Conservation (phyloP, 331 rosid genomes). For the Quercus lobata region DNA sequence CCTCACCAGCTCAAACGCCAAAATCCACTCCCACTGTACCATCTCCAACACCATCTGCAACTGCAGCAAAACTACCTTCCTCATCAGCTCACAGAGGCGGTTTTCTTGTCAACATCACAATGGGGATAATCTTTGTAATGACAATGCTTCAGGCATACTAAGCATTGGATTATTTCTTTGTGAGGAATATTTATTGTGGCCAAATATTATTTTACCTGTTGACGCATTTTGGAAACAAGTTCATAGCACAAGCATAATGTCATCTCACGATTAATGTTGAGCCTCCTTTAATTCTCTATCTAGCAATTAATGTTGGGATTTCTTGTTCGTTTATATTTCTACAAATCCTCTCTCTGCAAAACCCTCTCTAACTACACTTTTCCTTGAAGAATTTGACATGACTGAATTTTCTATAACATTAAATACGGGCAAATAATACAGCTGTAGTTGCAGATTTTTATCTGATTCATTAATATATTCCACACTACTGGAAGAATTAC, state of each 20-base stretch:
- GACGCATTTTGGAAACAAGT: neutral
- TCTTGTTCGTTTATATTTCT: neutral
- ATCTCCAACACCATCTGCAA: conserved; percentile 14
- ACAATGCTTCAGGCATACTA: conserved; percentile 29
- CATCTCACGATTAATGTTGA: neutral
- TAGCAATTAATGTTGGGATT: neutral
- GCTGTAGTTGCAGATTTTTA: neutral
- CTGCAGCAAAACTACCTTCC: conserved; percentile 31
- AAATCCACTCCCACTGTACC: conserved; percentile 4
- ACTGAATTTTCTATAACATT: neutral
- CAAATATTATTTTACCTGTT: neutral
- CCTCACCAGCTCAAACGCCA: conserved; percentile 29
- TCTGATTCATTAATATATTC: neutral
- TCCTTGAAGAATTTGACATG: neutral
- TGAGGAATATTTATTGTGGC: conserved; percentile 14
- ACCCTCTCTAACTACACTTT: neutral
- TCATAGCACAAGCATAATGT: neutral
- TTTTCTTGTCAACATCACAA: conserved; percentile 18
- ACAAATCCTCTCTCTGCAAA: neutral
- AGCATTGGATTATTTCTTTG: conserved; percentile 5
- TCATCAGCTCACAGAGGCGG: conserved; percentile 30
- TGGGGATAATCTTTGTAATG: conserved; percentile 27
- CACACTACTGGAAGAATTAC: neutral
- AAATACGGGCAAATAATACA: neutral
- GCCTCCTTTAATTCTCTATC: too few species aligned